A percentile compares a stretch with the other conserved stretches of the same genome.
Evolutionary conservation across 2,329 filamentous ascomycete genomes (phyloP).

Genomic region (Sporothrix inflata): DNA sequence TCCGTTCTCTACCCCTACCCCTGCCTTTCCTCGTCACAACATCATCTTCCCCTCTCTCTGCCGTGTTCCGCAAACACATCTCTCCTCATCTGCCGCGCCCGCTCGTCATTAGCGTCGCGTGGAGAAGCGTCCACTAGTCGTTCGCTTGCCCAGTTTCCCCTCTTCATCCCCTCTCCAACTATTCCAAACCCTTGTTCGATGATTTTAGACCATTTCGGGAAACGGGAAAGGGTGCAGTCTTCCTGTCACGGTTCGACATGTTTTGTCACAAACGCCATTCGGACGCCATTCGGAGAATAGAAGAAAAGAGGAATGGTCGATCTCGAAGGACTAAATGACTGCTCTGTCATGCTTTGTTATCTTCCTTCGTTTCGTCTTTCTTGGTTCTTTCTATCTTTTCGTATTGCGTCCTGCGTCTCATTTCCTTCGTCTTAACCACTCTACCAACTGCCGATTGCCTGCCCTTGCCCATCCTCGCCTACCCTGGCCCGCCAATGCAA

Average conservation of each 20-base stretch:
- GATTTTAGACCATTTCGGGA: neutral
- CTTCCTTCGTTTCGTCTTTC: neutral
- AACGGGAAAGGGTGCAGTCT: neutral
- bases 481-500: neutral
- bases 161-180: neutral
- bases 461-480: neutral
- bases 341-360: conserved; percentile 2
- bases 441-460: conserved; percentile 21
- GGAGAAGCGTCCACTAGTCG: neutral
- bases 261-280: neutral
- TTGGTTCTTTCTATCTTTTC: neutral
- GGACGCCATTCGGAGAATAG: neutral
- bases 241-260: neutral
- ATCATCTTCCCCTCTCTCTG: neutral
- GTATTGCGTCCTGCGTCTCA: neutral
- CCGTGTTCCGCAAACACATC: neutral
- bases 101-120: neutral
- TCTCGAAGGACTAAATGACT: neutral
- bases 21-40: neutral
- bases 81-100: conserved; percentile 2
- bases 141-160: neutral
- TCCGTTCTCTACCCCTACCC: neutral
- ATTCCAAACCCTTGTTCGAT: neutral
- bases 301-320: too few species aligned
- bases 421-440: neutral